A percentile compares a stretch with the other conserved stretches of the same genome.
Conservation (phyloP, 805 yeast genomes). For the Saccharomycopsis sp. region DNA sequence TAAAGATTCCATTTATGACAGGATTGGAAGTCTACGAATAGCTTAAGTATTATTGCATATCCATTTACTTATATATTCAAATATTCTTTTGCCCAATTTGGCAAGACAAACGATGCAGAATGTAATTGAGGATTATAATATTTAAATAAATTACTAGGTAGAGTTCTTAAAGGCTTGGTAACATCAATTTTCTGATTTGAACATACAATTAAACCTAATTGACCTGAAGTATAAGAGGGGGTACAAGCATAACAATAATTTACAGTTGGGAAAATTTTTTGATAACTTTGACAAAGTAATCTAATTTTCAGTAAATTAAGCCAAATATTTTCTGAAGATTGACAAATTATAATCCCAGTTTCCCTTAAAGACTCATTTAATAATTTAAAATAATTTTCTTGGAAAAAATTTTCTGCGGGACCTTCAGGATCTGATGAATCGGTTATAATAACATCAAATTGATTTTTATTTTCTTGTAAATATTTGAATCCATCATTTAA, state of each 20-base stretch:
- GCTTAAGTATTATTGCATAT: too few species aligned
- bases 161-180: slow-evolving; percentile 43
- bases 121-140: slow-evolving; percentile 68
- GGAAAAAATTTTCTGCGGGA: slow-evolving; percentile 88
- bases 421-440: slow-evolving; percentile 96
- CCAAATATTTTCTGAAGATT: slow-evolving; percentile 73
- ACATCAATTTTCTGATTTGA: slow-evolving; percentile 48
- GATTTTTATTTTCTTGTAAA: slow-evolving; percentile 37
- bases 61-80: too few species aligned
- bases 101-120: slow-evolving; percentile 66
- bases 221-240: slow-evolving; percentile 87
- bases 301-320: slow-evolving; percentile 49
- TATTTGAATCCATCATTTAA: slow-evolving; percentile 82
- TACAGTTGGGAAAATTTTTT: slow-evolving; percentile 51
- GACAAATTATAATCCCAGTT: slow-evolving; percentile 73
- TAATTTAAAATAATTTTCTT: slow-evolving; percentile 65
- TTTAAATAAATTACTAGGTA: slow-evolving; percentile 39
- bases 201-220: slow-evolving; percentile 71
- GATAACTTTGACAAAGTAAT: slow-evolving; percentile 41
- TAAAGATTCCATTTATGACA: too few species aligned
- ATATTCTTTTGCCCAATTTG: slow-evolving; percentile 60
- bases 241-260: slow-evolving; percentile 72
- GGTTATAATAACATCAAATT: slow-evolving; percentile 77
- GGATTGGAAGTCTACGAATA: too few species aligned
- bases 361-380: slow-evolving; percentile 54